phyloP scores from a whole-genome alignment of 345 rosid genomes.

The Orychophragmus violaceus region DNA sequence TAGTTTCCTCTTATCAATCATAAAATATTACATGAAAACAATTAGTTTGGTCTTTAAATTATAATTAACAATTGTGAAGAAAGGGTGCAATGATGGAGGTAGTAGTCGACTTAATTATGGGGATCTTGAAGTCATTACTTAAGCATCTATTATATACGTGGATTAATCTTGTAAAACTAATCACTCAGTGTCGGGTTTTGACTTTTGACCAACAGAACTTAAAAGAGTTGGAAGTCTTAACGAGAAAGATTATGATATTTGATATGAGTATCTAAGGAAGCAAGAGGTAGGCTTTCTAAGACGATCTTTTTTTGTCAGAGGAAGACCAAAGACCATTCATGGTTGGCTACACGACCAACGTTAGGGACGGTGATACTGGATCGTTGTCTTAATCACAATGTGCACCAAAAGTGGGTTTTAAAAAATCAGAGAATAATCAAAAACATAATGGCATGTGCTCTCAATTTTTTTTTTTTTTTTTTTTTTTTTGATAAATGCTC shows the following conservation, averaged over 20 bases:
- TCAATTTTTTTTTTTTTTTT: too few relatives aligned
- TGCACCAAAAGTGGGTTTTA: too few relatives aligned
- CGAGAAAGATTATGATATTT: conserved; percentile 12
- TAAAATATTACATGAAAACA: conserved; percentile 13
- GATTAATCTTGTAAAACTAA: not conserved
- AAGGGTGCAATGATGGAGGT: conserved; percentile 21
- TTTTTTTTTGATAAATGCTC: too few relatives aligned
- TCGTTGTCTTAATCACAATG: conserved; percentile 10
- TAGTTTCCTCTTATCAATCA: not conserved
- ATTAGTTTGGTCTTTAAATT: conserved; percentile 1
- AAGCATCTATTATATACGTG: not conserved
- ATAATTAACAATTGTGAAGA: not conserved
- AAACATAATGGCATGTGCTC: conserved; percentile 24
- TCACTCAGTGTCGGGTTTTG: conserved; percentile 7
- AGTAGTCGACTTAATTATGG: conserved; percentile 22
- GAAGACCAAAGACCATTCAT: conserved; percentile 22
- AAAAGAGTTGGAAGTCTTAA: not conserved
- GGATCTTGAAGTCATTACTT: not conserved
- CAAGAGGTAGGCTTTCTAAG: conserved; percentile 24
- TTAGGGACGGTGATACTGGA: conserved; percentile 30
- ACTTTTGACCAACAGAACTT: conserved; percentile 19
- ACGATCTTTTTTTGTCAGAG: conserved; percentile 30
- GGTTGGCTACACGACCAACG: conserved; percentile 27
- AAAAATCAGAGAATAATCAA: too few relatives aligned
- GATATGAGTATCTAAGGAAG: conserved; percentile 22